Evolutionary conservation across 805 yeast genomes (phyloP).

Genomic region (Lipomyces yamanashiensis): DNA sequence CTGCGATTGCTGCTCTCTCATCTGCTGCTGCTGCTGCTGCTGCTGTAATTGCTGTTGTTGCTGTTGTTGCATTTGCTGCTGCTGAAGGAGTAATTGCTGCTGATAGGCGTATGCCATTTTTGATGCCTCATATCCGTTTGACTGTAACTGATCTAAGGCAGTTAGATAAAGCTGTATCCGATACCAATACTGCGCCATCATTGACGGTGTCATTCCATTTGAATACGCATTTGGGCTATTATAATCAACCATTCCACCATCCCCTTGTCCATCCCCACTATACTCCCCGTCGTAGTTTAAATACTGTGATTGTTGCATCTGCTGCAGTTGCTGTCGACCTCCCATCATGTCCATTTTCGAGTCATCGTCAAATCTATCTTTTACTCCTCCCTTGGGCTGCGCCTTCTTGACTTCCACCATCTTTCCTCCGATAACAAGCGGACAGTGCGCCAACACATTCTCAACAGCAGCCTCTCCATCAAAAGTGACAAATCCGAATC

Average conservation of each 20-base stretch:
- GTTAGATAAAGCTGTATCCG: slow-evolving; percentile 47
- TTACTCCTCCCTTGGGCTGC: slow-evolving; percentile 45
- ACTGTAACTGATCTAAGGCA: slow-evolving; percentile 20
- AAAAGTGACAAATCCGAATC: slow-evolving; percentile 95
- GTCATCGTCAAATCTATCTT: slow-evolving; percentile 10
- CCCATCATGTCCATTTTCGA: slow-evolving; percentile 13
- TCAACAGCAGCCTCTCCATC: slow-evolving; percentile 95
- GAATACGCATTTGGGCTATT: slow-evolving; percentile 24
- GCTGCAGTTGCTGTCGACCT: slow-evolving; percentile 17
- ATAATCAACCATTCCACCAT: slow-evolving; percentile 13
- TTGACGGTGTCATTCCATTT: slow-evolving; percentile 48
- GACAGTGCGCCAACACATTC: slow-evolving; percentile 78
- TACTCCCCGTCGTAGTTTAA: slow-evolving; percentile 33
- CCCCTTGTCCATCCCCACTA: slow-evolving; percentile 23
- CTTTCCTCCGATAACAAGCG: slow-evolving; percentile 81
- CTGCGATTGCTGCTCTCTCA: neutral
- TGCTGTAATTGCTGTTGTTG: neutral
- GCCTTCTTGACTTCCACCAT: slow-evolving; percentile 51
- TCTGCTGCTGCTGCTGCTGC: neutral
- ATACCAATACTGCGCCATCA: slow-evolving; percentile 52
- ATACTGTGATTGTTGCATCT: neutral
- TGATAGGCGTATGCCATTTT: slow-evolving; percentile 8
- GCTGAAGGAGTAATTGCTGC: slow-evolving; percentile 11
- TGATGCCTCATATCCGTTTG: slow-evolving; percentile 12
- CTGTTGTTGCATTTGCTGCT: slow-evolving; percentile 5